A percentile compares a stretch with the other conserved stretches of the same genome.
phyloP scores from a whole-genome alignment of 345 rosid genomes.

The Gossypium herbaceum region DNA sequence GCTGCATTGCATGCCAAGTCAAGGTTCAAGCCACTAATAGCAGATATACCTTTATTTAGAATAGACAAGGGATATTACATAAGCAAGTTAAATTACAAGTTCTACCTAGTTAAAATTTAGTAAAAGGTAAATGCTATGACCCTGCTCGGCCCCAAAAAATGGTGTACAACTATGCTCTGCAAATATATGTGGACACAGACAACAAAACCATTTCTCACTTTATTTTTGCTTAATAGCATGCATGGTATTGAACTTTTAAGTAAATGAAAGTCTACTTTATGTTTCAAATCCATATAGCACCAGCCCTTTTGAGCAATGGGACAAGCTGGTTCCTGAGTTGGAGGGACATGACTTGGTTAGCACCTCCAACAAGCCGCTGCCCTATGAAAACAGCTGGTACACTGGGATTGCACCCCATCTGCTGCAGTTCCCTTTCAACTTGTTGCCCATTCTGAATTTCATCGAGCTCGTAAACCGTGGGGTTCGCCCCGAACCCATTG shows the following conservation, averaged over 20 bases:
- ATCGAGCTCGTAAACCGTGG: slow-evolving; percentile 70
- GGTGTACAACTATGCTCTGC: slow-evolving; percentile 6
- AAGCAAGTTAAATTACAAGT: slow-evolving; percentile 6
- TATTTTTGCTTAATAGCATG: not conserved
- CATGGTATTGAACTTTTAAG: not conserved
- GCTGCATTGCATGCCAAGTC: not conserved
- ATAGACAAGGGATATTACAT: slow-evolving; percentile 1
- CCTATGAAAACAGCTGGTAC: slow-evolving; percentile 87
- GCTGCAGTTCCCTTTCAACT: slow-evolving; percentile 52
- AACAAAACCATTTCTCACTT: not conserved
- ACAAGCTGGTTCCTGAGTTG: slow-evolving; percentile 63
- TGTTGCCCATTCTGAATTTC: slow-evolving; percentile 47
- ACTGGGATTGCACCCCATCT: slow-evolving; percentile 53
- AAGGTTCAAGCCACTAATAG: not conserved
- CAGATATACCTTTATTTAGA: slow-evolving; percentile 1
- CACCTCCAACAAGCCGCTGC: slow-evolving; percentile 63
- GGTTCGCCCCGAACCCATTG: slow-evolving; percentile 68
- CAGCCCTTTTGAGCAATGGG: slow-evolving; percentile 60
- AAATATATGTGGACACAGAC: not conserved
- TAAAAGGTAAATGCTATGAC: slow-evolving; percentile 1
- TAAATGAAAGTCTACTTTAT: not conserved
- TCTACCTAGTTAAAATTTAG: not conserved
- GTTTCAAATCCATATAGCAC: slow-evolving; percentile 77
- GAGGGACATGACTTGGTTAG: slow-evolving; percentile 68
- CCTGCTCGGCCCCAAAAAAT: slow-evolving; percentile 12